Conservation (phyloP, 2,329 filamentous ascomycete species). For the Colletotrichum sp. region DNA sequence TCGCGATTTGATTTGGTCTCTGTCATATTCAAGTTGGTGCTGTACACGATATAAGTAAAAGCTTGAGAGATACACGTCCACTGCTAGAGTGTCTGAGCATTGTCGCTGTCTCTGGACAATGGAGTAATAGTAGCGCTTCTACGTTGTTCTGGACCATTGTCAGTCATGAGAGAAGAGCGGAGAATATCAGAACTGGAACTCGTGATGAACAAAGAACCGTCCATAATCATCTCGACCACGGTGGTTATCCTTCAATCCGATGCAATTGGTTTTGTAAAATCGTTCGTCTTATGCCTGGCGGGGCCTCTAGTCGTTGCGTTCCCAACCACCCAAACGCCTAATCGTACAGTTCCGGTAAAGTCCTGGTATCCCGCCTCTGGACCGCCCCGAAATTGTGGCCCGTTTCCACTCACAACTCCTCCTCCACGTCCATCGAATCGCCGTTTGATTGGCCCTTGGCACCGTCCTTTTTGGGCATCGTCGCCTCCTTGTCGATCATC, state of each 20-base stretch:
- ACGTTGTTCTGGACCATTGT: not conserved
- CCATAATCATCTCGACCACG: not conserved
- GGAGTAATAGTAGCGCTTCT: not conserved
- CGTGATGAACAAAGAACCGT: not conserved
- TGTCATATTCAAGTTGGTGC: not conserved
- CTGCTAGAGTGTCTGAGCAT: not conserved
- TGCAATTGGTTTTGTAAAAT: not conserved
- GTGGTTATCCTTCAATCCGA: not conserved
- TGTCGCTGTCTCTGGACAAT: not conserved
- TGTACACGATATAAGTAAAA: not conserved
- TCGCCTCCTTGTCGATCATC: conserved; percentile 99
- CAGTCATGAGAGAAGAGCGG: not conserved
- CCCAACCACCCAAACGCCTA: conserved; percentile 28
- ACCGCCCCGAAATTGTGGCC: conserved; percentile 5
- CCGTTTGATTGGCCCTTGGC: conserved; percentile 58
- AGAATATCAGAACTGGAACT: not conserved
- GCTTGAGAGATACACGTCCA: not conserved
- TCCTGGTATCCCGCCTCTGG: conserved; percentile 24
- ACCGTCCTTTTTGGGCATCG: conserved; percentile 76
- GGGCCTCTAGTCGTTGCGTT: conserved; percentile 21
- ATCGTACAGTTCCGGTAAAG: conserved; percentile 26
- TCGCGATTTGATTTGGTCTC: not conserved
- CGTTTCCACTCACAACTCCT: conserved; percentile 43
- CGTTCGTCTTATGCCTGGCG: conserved; percentile 17
- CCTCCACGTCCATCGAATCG: conserved; percentile 74